These are phyloP conservation scores for Solanum sitiens DNA, from an alignment of 257 asterid genomes.

Conservation along the genomic window DNA sequence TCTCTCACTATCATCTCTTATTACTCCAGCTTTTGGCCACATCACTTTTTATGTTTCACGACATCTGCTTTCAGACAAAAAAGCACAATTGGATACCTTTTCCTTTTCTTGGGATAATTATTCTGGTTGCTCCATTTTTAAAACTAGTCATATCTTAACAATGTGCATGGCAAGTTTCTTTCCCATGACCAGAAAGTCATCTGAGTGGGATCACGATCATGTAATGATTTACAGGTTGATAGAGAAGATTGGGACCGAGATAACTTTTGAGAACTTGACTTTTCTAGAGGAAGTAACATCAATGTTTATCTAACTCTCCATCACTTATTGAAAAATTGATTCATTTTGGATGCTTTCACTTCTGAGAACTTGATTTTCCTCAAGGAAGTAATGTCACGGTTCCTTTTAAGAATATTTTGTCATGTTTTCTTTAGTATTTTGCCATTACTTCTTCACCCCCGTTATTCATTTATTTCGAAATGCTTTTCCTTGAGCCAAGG, in stretches of 20 bases:
- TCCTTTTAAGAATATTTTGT: not conserved
- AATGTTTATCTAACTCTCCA: not conserved
- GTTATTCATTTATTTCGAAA: not conserved
- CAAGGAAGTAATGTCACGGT: not conserved
- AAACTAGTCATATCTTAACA: not conserved
- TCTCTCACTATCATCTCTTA: too few relatives aligned
- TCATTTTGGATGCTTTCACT: not conserved
- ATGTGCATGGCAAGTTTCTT: not conserved
- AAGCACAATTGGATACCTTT: not conserved
- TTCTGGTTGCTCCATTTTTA: not conserved
- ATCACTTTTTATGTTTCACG: not conserved
- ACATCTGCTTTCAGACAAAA: not conserved
- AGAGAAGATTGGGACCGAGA: not conserved
- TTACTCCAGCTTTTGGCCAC: not conserved
- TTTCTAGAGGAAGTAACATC: not conserved
- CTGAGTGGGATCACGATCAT: not conserved
- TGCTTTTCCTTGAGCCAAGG: not conserved
- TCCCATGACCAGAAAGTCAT: not conserved
- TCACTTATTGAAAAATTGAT: not conserved
- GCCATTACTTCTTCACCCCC: not conserved
- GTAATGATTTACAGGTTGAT: not conserved
- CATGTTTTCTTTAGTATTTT: not conserved
- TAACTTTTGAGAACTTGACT: not conserved
- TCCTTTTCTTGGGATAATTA: not conserved
- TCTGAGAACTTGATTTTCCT: not conserved